Conservation (phyloP, 805 yeast genomes). For the Yamadazyma paraphyllophila region DNA sequence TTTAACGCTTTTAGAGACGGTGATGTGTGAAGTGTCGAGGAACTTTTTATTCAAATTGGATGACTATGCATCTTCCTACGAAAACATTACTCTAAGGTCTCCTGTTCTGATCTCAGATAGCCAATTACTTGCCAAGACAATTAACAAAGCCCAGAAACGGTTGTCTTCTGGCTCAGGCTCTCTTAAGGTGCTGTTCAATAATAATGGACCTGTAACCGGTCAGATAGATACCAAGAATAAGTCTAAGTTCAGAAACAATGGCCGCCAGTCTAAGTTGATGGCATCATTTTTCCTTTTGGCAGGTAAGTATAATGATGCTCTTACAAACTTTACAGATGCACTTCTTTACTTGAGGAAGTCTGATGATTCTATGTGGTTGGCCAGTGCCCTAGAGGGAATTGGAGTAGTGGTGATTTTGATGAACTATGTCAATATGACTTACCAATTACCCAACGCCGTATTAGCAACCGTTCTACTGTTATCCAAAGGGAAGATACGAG, state of each 20-base stretch:
- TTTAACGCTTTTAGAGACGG: slow-evolving; percentile 48
- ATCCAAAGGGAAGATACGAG: slow-evolving; percentile 24
- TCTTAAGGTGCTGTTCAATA: slow-evolving; percentile 28
- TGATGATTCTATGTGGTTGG: slow-evolving; percentile 85
- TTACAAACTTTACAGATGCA: slow-evolving; percentile 74
- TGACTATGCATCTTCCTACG: slow-evolving; percentile 67
- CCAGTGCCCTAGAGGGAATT: slow-evolving; percentile 79
- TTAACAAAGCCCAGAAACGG: slow-evolving; percentile 42
- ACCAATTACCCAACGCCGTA: slow-evolving; percentile 44
- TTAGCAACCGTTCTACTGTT: slow-evolving; percentile 32
- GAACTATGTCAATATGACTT: slow-evolving; percentile 52
- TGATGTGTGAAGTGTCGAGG: slow-evolving; percentile 69
- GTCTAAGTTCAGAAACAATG: slow-evolving; percentile 49
- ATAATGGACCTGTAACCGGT: slow-evolving; percentile 5
- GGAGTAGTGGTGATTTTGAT: slow-evolving; percentile 64
- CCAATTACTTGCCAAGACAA: slow-evolving; percentile 41
- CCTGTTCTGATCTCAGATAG: slow-evolving; percentile 66
- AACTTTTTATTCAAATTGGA: slow-evolving; percentile 64
- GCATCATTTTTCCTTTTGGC: slow-evolving; percentile 79
- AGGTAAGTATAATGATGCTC: slow-evolving; percentile 72
- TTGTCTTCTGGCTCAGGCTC: slow-evolving; percentile 42
- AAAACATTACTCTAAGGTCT: slow-evolving; percentile 77
- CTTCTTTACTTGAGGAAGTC: slow-evolving; percentile 53
- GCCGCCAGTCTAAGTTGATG: slow-evolving; percentile 71
- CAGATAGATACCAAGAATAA: slow-evolving; percentile 30